phyloP scores from a whole-genome alignment of 495 filamentous ascomycete genomes.

The Geoglossum glabrum region DNA sequence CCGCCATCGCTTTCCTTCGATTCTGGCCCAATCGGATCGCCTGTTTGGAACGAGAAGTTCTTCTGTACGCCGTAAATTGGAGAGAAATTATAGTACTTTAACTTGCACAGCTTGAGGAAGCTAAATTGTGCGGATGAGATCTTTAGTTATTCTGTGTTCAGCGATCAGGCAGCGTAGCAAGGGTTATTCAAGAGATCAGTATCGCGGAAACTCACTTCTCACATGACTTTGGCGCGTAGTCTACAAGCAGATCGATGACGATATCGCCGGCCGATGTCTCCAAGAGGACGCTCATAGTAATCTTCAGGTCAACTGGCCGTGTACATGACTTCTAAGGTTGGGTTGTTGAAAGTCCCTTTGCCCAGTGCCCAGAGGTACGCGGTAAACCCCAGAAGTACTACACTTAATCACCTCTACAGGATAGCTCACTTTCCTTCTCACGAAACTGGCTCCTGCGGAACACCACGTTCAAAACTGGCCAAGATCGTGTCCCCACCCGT shows the following conservation, averaged over 20 bases:
- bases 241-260: slow-evolving; percentile 74
- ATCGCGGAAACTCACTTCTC: slow-evolving; percentile 49
- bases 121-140: slow-evolving; percentile 27
- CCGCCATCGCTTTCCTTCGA: slow-evolving; percentile 73
- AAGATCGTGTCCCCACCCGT: slow-evolving; percentile 1
- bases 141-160: slow-evolving; percentile 30
- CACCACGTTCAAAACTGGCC: not conserved
- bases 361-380: not conserved
- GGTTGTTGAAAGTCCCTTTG: not conserved
- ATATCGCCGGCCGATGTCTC: slow-evolving; percentile 87
- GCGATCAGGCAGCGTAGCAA: slow-evolving; percentile 19
- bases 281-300: slow-evolving; percentile 60
- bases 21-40: slow-evolving; percentile 74
- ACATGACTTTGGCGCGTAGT: slow-evolving; percentile 72
- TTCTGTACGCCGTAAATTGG: slow-evolving; percentile 76
- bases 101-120: slow-evolving; percentile 93
- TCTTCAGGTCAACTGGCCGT: not conserved
- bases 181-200: not conserved
- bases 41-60: slow-evolving; percentile 86
- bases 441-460: not conserved
- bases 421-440: too few relatives aligned
- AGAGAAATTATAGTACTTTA: slow-evolving; percentile 96
- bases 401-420: too few relatives aligned
- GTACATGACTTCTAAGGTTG: not conserved
- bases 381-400: not conserved